Conservation (phyloP, 495 filamentous ascomycete genomes). For the Viridothelium virens region DNA sequence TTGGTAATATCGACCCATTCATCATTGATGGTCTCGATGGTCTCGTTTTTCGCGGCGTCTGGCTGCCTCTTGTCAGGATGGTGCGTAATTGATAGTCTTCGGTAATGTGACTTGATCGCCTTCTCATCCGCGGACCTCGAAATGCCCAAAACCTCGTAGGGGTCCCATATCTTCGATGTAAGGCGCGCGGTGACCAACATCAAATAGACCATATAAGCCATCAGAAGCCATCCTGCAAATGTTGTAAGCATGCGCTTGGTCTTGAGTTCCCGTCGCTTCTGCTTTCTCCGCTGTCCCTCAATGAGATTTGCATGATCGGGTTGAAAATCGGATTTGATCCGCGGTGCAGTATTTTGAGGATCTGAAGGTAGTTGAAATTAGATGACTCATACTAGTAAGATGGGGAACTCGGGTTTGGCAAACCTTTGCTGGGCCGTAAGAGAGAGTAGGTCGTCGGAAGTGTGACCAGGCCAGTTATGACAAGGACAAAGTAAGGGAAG, state of each 20-base stretch:
- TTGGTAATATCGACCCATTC: constrained; percentile 91
- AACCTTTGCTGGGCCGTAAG: constrained; percentile 68
- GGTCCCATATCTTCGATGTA: constrained; percentile 79
- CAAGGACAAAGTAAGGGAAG: constrained; percentile 97
- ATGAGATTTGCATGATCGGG: constrained; percentile 77
- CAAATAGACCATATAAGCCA: constrained; percentile 88
- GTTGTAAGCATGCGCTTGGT: constrained; percentile 78
- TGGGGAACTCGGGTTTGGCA: constrained; percentile 24
- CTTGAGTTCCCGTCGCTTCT: constrained; percentile 82
- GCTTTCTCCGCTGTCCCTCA: constrained; percentile 73
- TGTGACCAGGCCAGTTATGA: constrained; percentile 77
- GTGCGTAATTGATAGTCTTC: constrained; percentile 71
- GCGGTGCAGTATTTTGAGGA: constrained; percentile 57
- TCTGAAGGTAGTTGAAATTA: constrained; percentile 36
- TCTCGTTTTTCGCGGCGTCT: constrained; percentile 81
- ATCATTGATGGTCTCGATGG: constrained; percentile 72
- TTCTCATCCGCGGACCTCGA: constrained; percentile 81
- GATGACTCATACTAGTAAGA: neutral
- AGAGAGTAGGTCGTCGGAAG: constrained; percentile 84
- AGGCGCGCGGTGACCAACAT: constrained; percentile 72
- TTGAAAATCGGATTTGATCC: constrained; percentile 68
- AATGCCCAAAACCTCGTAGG: constrained; percentile 85
- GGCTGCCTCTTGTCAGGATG: constrained; percentile 88
- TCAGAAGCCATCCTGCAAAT: constrained; percentile 67
- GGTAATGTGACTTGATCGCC: constrained; percentile 83